Conservation (phyloP, 75 land plant genomes). For the Cryptomeria japonica region DNA sequence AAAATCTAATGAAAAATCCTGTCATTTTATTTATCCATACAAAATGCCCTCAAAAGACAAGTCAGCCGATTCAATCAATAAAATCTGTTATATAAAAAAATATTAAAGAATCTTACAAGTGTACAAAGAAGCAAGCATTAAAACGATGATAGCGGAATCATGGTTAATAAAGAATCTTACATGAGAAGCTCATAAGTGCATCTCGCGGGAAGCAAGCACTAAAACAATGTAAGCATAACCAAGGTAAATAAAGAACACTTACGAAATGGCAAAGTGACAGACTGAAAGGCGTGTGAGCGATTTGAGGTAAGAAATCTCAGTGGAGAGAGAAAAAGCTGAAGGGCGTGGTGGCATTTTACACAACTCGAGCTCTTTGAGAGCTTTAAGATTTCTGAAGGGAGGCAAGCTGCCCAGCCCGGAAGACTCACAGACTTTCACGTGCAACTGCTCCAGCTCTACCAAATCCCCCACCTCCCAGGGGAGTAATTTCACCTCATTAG, state of each 20-base stretch:
- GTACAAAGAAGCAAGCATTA: neutral
- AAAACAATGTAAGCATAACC: neutral
- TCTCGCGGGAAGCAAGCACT: neutral
- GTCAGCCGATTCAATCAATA: no score
- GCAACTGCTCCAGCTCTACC: constrained; percentile 62
- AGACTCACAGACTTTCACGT: constrained; percentile 53
- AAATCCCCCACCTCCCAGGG: constrained; percentile 58
- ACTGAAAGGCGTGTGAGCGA: constrained; percentile 72
- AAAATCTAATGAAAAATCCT: no score
- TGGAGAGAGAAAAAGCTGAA: constrained; percentile 52
- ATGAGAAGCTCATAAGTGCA: neutral
- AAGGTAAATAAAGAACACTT: constrained; percentile 10
- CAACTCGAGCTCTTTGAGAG: constrained; percentile 79
- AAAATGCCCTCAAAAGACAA: no score
- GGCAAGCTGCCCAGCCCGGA: constrained; percentile 52
- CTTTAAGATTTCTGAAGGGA: constrained; percentile 48
- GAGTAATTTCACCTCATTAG: constrained; percentile 68
- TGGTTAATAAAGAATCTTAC: neutral
- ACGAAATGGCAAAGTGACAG: constrained; percentile 91
- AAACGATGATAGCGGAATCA: neutral
- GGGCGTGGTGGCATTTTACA: constrained; percentile 62
- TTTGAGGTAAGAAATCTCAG: constrained; percentile 62
- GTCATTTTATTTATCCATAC: no score
- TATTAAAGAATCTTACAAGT: neutral
- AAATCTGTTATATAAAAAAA: no score